These are phyloP conservation scores for Amaranthus palmeri DNA, from an alignment of 148 eudicot genomes.

Conservation along the genomic window DNA sequence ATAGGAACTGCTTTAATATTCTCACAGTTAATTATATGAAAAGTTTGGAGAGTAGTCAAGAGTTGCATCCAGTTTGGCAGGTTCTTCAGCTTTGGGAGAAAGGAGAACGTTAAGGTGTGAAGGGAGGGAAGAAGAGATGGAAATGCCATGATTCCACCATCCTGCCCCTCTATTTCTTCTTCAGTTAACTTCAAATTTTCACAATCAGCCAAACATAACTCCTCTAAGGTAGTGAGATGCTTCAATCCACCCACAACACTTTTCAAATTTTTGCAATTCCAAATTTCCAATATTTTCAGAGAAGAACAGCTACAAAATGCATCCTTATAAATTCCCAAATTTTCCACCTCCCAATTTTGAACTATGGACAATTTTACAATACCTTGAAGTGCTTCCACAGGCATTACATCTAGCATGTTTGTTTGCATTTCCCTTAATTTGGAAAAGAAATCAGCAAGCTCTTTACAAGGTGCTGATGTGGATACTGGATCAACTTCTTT, in stretches of 20 bases:
- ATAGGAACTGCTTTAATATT: slow-evolving; percentile 22
- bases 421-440: not conserved
- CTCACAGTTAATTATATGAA: not conserved
- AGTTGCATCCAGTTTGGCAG: slow-evolving; percentile 22
- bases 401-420: not conserved
- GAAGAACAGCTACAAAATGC: slow-evolving; percentile 21
- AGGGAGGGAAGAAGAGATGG: not conserved
- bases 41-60: slow-evolving; percentile 19
- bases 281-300: not conserved
- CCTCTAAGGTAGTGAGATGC: slow-evolving; percentile 23
- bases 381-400: not conserved
- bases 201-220: not conserved
- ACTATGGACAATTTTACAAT: not conserved
- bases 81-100: slow-evolving; percentile 7
- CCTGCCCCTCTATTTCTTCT: not conserved
- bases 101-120: not conserved
- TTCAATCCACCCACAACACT: slow-evolving; percentile 10
- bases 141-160: not conserved
- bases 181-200: not conserved
- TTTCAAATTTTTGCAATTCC: not conserved
- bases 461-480: not conserved
- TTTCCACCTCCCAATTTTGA: not conserved
- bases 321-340: slow-evolving; percentile 7
- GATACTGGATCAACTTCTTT: not conserved
- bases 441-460: not conserved